Evolutionary conservation across 2,329 filamentous ascomycete genomes (phyloP).

Genomic region (Nemania serpens): DNA sequence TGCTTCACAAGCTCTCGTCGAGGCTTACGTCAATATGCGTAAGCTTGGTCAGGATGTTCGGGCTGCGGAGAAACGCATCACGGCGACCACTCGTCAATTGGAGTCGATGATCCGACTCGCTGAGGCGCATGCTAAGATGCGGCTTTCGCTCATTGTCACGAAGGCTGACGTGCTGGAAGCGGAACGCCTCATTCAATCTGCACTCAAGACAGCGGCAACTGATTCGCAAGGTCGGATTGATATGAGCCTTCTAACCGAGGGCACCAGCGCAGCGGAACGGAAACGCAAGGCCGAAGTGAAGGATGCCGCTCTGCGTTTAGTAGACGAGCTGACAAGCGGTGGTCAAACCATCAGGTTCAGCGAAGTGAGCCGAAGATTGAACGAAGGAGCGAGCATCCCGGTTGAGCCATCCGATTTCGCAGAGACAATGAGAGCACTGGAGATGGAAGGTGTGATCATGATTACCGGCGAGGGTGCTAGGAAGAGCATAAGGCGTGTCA

Average conservation of each 20-base stretch:
- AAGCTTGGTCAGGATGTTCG: conserved; percentile 88
- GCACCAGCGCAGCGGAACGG: conserved; percentile 87
- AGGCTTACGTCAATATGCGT: conserved; percentile 92
- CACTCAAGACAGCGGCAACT: conserved; percentile 96
- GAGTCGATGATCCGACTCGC: conserved; percentile 98
- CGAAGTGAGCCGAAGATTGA: conserved; percentile 76
- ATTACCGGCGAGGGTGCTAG: conserved; percentile 83
- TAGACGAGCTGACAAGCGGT: conserved; percentile 79
- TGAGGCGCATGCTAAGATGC: conserved; percentile 98
- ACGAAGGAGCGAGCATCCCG: conserved; percentile 70
- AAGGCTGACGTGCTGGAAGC: conserved; percentile 86
- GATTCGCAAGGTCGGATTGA: conserved; percentile 92
- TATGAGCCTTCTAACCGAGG: conserved; percentile 93
- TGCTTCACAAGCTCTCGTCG: conserved; percentile 82
- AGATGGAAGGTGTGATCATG: conserved; percentile 83
- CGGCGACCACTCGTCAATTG: conserved; percentile 92
- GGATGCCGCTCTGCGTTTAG: conserved; percentile 70
- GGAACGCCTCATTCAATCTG: conserved; percentile 87
- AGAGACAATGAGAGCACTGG: conserved; percentile 77
- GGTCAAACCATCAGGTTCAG: conserved; percentile 73
- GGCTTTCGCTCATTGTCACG: conserved; percentile 76
- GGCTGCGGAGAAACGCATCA: conserved; percentile 91
- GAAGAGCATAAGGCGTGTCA: conserved; percentile 79
- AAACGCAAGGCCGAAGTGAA: conserved; percentile 84
- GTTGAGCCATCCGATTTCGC: conserved; percentile 82